Evolutionary conservation across 495 filamentous ascomycete species (phyloP).

Genomic region (Penicillium subrubescens): DNA sequence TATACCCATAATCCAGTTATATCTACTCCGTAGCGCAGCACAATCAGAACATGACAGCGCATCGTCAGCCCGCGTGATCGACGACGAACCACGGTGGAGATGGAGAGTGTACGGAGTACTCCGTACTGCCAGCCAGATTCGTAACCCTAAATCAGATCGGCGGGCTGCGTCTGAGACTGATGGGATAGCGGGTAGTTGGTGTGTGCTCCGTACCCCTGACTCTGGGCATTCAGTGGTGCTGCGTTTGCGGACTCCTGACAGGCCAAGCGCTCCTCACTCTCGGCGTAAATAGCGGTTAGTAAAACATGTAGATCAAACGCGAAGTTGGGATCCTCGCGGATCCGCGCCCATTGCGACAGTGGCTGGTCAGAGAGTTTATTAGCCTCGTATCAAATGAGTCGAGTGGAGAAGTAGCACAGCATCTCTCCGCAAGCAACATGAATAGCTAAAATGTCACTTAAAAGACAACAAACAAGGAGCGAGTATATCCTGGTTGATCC

Average conservation of each 20-base stretch:
- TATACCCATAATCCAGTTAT: background rate
- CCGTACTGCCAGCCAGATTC: constrained; percentile 7
- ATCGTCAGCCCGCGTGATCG: constrained; percentile 25
- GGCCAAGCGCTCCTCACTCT: background rate
- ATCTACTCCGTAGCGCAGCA: background rate
- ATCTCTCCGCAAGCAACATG: background rate
- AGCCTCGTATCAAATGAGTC: background rate
- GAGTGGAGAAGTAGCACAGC: background rate
- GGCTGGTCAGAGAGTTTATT: constrained; percentile 1
- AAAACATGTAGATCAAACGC: constrained; percentile 6
- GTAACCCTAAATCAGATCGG: constrained; percentile 16
- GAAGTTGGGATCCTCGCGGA: constrained; percentile 8
- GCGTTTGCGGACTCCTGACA: background rate
- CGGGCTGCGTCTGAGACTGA: background rate
- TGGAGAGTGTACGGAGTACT: background rate
- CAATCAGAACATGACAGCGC: constrained; percentile 18
- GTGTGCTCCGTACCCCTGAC: constrained; percentile 15
- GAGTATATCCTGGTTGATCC: background rate
- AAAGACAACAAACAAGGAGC: background rate
- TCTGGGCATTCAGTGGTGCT: background rate
- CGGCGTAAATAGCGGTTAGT: background rate
- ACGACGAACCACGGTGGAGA: constrained; percentile 25
- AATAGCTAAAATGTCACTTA: background rate
- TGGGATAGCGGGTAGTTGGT: background rate
- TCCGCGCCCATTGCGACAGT: constrained; percentile 3